Percentiles rank a stretch among this genome's conserved stretches.
Conservation (phyloP, 352 stramenopile species). For the Phytopythium oedochilum region DNA sequence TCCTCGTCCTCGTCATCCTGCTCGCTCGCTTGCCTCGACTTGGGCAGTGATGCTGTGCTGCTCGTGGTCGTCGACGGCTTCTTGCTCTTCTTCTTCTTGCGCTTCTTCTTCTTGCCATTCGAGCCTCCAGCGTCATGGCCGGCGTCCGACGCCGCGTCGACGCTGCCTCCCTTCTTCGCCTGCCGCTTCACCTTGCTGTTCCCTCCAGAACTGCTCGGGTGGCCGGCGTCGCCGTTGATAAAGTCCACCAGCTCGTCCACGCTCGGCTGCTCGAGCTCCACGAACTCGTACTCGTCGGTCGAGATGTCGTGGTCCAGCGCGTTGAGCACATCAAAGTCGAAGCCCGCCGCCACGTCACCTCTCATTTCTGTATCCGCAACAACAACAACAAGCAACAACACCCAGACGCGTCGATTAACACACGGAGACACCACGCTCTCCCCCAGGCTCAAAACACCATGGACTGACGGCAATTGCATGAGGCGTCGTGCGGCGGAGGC, state of each 20-base stretch:
- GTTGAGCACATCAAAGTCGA: conserved; percentile 81
- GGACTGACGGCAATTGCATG: conserved; percentile 44
- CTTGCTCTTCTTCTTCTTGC: conserved; percentile 76
- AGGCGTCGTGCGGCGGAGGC: conserved; percentile 14
- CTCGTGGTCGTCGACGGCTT: conserved; percentile 14
- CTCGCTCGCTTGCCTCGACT: conserved; percentile 12
- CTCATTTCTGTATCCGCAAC: conserved; percentile 27
- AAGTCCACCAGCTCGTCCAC: conserved; percentile 80
- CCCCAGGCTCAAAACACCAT: no score
- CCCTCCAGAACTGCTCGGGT: conserved; percentile 3
- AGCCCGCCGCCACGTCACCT: conserved; percentile 44
- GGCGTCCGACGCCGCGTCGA: conserved; percentile 12
- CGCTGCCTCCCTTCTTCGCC: conserved; percentile 20
- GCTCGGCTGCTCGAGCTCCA: conserved; percentile 79
- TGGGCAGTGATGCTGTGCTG: conserved; percentile 8
- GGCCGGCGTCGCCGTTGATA: conserved; percentile 56
- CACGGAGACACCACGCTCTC: no score
- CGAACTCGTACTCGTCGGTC: conserved; percentile 72
- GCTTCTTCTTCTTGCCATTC: conserved; percentile 46
- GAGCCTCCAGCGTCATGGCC: conserved; percentile 13
- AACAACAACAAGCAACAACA: no score
- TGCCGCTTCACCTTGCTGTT: conserved; percentile 16
- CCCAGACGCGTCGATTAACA: no score
- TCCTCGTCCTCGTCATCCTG: conserved; percentile 23
- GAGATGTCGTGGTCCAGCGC: conserved; percentile 70